phyloP scores from a whole-genome alignment of 768 basidiomycete genomes.

The Russula dissimulans region DNA sequence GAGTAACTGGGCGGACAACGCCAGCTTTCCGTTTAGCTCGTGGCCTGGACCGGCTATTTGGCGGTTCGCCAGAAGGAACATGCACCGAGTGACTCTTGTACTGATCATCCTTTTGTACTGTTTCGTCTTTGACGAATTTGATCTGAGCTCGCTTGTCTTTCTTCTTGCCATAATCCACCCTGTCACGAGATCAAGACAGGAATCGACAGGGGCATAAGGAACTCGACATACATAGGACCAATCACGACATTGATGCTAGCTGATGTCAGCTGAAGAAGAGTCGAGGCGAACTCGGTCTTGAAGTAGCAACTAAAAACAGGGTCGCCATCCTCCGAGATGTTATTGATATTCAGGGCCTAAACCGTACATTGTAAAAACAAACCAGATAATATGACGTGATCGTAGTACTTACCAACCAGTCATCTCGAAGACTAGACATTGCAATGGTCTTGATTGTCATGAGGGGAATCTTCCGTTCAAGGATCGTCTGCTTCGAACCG shows the following conservation, averaged over 20 bases:
- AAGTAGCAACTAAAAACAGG: constrained; percentile 85
- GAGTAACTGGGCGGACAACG: constrained; percentile 73
- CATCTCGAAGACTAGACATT: constrained; percentile 85
- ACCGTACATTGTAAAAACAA: neutral
- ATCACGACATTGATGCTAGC: constrained; percentile 66
- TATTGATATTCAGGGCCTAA: constrained; percentile 68
- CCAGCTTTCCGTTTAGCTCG: constrained; percentile 83
- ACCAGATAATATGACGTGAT: neutral
- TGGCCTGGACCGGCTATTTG: constrained; percentile 72
- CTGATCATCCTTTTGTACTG: constrained; percentile 60
- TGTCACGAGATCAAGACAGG: constrained; percentile 26
- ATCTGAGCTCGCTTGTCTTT: constrained; percentile 89
- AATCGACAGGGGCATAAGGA: neutral
- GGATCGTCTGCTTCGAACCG: constrained; percentile 43
- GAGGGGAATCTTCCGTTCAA: constrained; percentile 86
- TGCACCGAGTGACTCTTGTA: constrained; percentile 93
- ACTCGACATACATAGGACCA: constrained; percentile 57
- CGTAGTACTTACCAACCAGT: constrained; percentile 70
- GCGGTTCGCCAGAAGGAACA: constrained; percentile 81
- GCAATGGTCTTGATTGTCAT: constrained; percentile 80
- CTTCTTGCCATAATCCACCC: constrained; percentile 89
- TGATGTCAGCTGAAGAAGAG: constrained; percentile 72
- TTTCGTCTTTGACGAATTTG: constrained; percentile 85
- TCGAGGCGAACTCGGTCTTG: constrained; percentile 89
- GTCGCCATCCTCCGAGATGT: constrained; percentile 84